phyloP scores from a whole-genome alignment of 768 basidiomycete genomes.

The Lactarius quietus region DNA sequence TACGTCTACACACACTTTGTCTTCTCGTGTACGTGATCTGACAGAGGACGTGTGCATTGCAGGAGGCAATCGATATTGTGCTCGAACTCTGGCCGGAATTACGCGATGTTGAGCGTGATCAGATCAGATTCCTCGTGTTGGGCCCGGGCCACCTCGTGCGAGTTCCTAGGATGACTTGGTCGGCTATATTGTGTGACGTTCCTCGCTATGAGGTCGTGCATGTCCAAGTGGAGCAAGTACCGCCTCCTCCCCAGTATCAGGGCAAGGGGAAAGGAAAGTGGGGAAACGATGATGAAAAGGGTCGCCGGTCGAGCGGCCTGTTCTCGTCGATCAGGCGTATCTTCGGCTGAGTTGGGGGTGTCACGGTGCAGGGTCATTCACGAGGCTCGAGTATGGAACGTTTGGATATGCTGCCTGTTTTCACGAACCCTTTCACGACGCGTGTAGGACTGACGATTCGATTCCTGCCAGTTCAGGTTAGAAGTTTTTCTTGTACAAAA shows the following conservation, averaged over 20 bases:
- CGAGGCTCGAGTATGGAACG: neutral
- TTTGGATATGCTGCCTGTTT: neutral
- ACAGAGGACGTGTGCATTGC: neutral
- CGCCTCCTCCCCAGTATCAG: constrained; percentile 22
- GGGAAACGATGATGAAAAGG: neutral
- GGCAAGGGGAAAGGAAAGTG: constrained; percentile 5
- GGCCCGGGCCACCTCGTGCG: constrained; percentile 18
- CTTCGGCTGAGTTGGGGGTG: neutral
- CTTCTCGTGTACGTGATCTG: neutral
- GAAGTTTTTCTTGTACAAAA: neutral
- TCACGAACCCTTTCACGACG: neutral
- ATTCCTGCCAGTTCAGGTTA: neutral
- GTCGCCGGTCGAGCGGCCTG: constrained; percentile 3
- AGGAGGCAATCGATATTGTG: constrained; percentile 20
- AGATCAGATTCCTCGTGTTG: constrained; percentile 14
- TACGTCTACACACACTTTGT: neutral
- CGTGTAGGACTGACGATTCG: neutral
- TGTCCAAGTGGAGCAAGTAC: constrained; percentile 11
- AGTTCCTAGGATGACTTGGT: constrained; percentile 21
- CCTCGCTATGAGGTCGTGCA: constrained; percentile 21
- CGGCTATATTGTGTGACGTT: constrained; percentile 16
- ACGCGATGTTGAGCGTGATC: constrained; percentile 1
- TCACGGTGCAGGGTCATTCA: neutral
- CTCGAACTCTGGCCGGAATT: constrained; percentile 21
- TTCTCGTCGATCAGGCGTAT: constrained; percentile 17